Base-by-base conservation (phyloP, 1,284 basidiomycete genomes). In the Fereydounia khargensis region DNA sequence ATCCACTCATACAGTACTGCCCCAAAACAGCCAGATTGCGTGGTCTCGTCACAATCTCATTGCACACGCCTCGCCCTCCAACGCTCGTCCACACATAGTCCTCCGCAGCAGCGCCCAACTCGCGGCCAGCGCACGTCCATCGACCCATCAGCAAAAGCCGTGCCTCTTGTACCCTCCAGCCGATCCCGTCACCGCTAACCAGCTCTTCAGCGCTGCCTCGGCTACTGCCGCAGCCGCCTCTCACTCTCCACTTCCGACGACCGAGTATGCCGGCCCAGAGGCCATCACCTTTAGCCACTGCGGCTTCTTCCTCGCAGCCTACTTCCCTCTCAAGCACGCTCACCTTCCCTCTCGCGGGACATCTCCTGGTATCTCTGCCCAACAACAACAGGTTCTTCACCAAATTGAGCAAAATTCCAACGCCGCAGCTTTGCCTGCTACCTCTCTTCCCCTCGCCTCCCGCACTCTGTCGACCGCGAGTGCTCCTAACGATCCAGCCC, bases 221-320 rank as follows among this genome's bases (percentile, higher is more conserved):
- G 18, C 17, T 13, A 18, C 53, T 2, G 2, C 20, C 4, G 41
- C 47, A 23, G 43, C 21, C 9, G 23, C 43, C 3, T 50, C 53
- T 14, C 47, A 47, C 8, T 32, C 27, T 13, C 41, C 14, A 18
- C 20, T 1, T 6, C 17, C 9, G 6, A n/a, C 37, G 4, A 32
- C 28, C 16, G 25, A 25, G 25, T 55, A 47, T 17, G 42, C 36
- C 27, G 58, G 56, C 32, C 52, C 58, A 4, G 39, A 17, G 28
- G 33, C 47, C 28, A 57, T 62, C 36, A 42, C 46, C 8, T 62
- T 62, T 45, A 62, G 59, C 38, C 54, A 46, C 2, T 62, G 59
- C 37, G 59, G 59, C 16, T 62, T 45, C 44, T 53, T 50, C 28
- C 46, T 62, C 2, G 52, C 49, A 32, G 59, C 59, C 5, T 47